Conservation (phyloP, 2,329 filamentous ascomycete species). For the Cordyceps tenuipes region DNA sequence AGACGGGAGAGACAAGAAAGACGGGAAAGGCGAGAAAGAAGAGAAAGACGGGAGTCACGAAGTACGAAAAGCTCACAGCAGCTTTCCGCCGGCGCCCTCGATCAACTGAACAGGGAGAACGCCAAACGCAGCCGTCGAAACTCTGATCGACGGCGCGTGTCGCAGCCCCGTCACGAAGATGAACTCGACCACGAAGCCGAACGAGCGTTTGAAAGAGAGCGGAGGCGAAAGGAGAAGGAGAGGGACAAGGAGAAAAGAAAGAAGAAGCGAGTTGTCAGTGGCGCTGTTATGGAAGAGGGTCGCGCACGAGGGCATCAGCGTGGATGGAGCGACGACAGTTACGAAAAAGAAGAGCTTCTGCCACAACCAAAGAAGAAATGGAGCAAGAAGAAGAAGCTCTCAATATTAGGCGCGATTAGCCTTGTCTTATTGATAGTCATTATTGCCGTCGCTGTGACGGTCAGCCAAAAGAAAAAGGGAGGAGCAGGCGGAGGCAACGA, state of each 20-base stretch:
- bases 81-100: slow-evolving; percentile 49
- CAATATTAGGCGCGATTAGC: slow-evolving; percentile 50
- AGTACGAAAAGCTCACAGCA: slow-evolving; percentile 17
- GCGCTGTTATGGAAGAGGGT: slow-evolving; percentile 59
- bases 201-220: slow-evolving; percentile 21
- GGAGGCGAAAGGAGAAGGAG: slow-evolving; percentile 27
- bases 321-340: slow-evolving; percentile 32
- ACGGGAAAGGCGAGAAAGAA: slow-evolving; percentile 15
- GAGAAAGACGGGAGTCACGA: slow-evolving; percentile 6
- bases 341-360: slow-evolving; percentile 41
- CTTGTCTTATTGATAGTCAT: slow-evolving; percentile 55
- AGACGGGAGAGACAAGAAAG: slow-evolving; percentile 17
- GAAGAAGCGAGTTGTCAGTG: slow-evolving; percentile 59
- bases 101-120: slow-evolving; percentile 57
- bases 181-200: slow-evolving; percentile 11
- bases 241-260: slow-evolving; percentile 28
- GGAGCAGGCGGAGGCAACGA: slow-evolving; percentile 16
- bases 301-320: slow-evolving; percentile 35
- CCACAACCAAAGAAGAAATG: slow-evolving; percentile 35
- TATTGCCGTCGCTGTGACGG: slow-evolving; percentile 53
- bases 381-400: slow-evolving; percentile 55
- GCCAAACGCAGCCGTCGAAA: slow-evolving; percentile 37
- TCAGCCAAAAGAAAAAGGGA: slow-evolving; percentile 50
- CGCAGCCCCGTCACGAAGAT: slow-evolving; percentile 10
- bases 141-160: slow-evolving; percentile 28